These are phyloP conservation scores for Geosmithia flava DNA, from an alignment of 2,329 filamentous ascomycete genomes.

Conservation along the genomic window DNA sequence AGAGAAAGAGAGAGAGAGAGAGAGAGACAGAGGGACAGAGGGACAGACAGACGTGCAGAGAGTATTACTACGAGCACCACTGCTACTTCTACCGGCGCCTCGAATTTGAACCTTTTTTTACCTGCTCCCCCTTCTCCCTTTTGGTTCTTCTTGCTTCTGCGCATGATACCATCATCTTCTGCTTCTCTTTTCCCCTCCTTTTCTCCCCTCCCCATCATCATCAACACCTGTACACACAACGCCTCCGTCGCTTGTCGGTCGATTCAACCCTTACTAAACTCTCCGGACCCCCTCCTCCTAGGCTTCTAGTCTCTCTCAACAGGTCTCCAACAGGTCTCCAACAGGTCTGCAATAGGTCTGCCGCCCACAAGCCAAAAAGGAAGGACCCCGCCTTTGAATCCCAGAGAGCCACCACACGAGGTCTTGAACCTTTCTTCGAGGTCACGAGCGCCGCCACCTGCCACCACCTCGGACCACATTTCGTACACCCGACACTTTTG, in stretches of 20 bases:
- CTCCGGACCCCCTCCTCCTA: not conserved
- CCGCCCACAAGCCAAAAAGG: not conserved
- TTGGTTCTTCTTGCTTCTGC: constrained; percentile 2
- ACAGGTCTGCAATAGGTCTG: too few relatives aligned
- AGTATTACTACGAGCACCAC: not conserved
- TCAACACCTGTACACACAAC: not conserved
- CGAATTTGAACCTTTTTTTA: constrained; percentile 1
- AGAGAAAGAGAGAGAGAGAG: too few relatives aligned
- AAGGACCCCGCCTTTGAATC: not conserved
- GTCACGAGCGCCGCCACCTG: constrained; percentile 1
- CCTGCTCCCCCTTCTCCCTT: constrained; percentile 2
- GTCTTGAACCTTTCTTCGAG: not conserved
- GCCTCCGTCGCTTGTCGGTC: not conserved
- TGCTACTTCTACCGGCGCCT: constrained; percentile 1
- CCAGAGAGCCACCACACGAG: not conserved
- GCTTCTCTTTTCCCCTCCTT: not conserved
- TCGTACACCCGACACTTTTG: not conserved
- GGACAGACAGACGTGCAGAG: too few relatives aligned
- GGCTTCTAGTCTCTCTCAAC: not conserved
- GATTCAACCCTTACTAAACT: not conserved
- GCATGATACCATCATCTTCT: constrained; percentile 2
- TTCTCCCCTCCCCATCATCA: not conserved
- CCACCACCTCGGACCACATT: not conserved
- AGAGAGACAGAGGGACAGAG: too few relatives aligned
- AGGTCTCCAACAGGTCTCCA: not conserved